Percentiles rank a stretch among this genome's conserved stretches.
Evolutionary conservation across 352 stramenopile species (phyloP).

Genomic region (Pilasporangium apinafurcum): DNA sequence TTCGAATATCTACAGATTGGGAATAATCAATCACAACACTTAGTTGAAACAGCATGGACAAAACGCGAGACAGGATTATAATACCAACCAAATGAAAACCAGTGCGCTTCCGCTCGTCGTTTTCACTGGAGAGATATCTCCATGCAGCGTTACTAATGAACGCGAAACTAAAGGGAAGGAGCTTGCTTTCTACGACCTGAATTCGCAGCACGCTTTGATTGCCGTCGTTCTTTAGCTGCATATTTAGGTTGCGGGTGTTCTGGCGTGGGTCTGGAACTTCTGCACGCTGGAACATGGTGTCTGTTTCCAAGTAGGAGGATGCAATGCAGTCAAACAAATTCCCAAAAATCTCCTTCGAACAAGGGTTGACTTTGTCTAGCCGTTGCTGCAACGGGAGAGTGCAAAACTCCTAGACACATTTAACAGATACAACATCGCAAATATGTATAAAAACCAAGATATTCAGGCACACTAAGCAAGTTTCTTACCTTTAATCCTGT

Average conservation of each 20-base stretch:
- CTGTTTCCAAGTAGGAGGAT: constrained; percentile 17
- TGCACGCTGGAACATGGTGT: constrained; percentile 22
- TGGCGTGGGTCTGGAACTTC: constrained; percentile 10
- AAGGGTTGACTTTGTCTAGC: not conserved
- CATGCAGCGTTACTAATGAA: constrained; percentile 22
- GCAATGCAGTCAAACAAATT: constrained; percentile 30
- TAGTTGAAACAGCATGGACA: too few relatives aligned
- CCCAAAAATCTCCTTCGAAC: constrained; percentile 23
- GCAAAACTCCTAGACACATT: too few relatives aligned
- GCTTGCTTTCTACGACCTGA: constrained; percentile 31
- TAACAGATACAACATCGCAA: constrained; percentile 13
- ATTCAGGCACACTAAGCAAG: too few relatives aligned
- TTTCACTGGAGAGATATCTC: constrained; percentile 14
- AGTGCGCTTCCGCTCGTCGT: constrained; percentile 9
- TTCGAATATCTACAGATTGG: constrained; percentile 32
- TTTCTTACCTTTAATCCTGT: too few relatives aligned
- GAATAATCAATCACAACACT: too few relatives aligned
- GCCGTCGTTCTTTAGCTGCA: constrained; percentile 30
- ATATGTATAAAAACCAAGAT: constrained; percentile 21
- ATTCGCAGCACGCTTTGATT: constrained; percentile 27
- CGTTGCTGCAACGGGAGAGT: not conserved
- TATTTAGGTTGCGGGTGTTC: constrained; percentile 25
- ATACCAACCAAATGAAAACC: constrained; percentile 11
- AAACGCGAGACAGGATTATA: too few relatives aligned
- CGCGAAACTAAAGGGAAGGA: constrained; percentile 23